Base-by-base conservation (phyloP, 1,284 basidiomycete species). In the Ustilago shanxiensis region DNA sequence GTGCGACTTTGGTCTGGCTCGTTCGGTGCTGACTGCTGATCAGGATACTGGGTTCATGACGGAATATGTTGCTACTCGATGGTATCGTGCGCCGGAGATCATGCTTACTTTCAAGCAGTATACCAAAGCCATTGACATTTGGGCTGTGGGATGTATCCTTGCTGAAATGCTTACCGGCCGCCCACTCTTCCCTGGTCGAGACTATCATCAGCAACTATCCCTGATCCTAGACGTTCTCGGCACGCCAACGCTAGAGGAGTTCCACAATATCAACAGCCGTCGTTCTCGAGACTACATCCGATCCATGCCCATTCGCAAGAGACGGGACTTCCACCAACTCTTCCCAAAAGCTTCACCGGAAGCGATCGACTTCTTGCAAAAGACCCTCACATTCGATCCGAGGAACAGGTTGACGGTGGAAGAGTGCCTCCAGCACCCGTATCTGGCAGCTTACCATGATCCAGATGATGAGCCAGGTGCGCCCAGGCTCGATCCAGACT, bases 111-210 rank as follows among this genome's bases (percentile, higher is more conserved):
- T 86, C 75, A 84, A 84, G 67, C 81, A 86, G 66, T 86, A 86
- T 59, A 86, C 85, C 57, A 86, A 85, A 59, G 84, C 85, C 1
- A 86, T 86, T 52, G 85, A 86, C 45, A 66, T 94, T 79, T 97
- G 95, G 95, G 92, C 91, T 70, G 93, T 96, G 2, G 95, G 95
- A 2, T 96, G 95, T 86, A 94, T 97, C 8, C 88, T 96, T 16
- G 95, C 95, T 0, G 95, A 97, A 87, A 96, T 97, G 94, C 79
- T 97, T 20, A 93, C 91, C 70, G 93, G 94, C 47, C 92, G 92
- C 82, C 93, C 95, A 0, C 88, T 97, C 56, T 97, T 97, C 87
- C 95, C 95, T 2, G 95, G 95, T 22, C 66, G 83, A 26, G 84
- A 86, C 72, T 86, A 85, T 55, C 88, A 88, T 65, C 88, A 88